phyloP scores from a whole-genome alignment of 805 yeast species.

The Suhomyces sp. region DNA sequence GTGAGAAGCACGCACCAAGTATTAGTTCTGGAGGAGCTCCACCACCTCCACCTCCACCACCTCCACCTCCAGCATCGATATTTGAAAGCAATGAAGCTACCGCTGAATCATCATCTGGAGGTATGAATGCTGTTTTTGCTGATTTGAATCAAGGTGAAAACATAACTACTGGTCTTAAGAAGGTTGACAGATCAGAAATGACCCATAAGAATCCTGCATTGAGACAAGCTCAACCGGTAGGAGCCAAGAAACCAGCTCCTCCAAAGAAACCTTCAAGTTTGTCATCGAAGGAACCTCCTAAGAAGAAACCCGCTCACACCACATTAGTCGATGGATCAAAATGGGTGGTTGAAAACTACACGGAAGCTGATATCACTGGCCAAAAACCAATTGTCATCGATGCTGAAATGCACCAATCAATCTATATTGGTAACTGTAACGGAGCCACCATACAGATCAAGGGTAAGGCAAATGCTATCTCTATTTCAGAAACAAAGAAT shows the following conservation, averaged over 20 bases:
- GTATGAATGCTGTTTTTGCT: conserved; percentile 88
- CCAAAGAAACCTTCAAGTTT: conserved; percentile 80
- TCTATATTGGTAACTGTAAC: conserved; percentile 79
- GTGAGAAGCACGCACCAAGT: conserved; percentile 15
- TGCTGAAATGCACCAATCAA: conserved; percentile 81
- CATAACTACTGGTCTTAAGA: conserved; percentile 82
- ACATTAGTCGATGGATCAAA: conserved; percentile 78
- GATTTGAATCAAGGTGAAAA: conserved; percentile 81
- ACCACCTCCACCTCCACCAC: conserved; percentile 81
- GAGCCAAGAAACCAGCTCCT: conserved; percentile 60
- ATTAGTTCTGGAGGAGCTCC: conserved; percentile 20
- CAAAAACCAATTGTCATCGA: conserved; percentile 66
- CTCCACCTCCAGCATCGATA: conserved; percentile 75
- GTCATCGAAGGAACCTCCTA: conserved; percentile 45
- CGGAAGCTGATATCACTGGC: conserved; percentile 41
- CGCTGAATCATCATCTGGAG: conserved; percentile 31
- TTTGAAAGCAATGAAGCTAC: conserved; percentile 34
- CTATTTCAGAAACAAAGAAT: conserved; percentile 68
- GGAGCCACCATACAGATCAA: conserved; percentile 74
- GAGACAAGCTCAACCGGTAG: conserved; percentile 51
- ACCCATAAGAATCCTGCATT: conserved; percentile 88
- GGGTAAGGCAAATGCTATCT: conserved; percentile 89
- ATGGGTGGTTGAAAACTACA: conserved; percentile 84
- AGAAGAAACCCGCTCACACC: conserved; percentile 43
- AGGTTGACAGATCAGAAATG: conserved; percentile 91